A percentile compares a stretch with the other conserved stretches of the same genome.
Evolutionary conservation across 2,329 filamentous ascomycete genomes (phyloP).

Genomic region (Exophiala oligosperma): DNA sequence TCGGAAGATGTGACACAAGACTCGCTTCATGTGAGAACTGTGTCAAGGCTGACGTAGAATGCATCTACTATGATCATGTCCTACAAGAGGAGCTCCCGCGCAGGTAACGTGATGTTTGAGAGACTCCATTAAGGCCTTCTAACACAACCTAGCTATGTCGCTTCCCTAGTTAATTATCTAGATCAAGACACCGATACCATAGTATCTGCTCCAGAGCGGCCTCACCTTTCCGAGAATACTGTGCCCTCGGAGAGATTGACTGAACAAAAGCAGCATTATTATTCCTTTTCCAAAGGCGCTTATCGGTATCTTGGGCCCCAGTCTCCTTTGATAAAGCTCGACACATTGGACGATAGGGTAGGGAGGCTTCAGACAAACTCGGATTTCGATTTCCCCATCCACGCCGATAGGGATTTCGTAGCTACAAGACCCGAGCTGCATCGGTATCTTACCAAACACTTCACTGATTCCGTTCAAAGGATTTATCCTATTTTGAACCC

Average conservation of each 20-base stretch:
- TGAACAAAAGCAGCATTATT: not conserved
- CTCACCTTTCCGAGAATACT: not conserved
- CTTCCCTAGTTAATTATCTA: not conserved
- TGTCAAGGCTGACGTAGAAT: not conserved
- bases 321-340: not conserved
- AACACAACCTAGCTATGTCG: not conserved
- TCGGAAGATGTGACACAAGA: not conserved
- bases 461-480: not conserved
- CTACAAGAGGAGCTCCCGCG: constrained; percentile 1
- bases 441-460: not conserved
- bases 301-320: constrained; percentile 1
- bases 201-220: not conserved
- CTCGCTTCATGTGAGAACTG: constrained; percentile 1
- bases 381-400: too few species aligned
- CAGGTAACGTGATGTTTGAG: not conserved
- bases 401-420: too few species aligned
- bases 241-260: not conserved
- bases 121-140: not conserved
- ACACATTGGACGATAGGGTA: too few species aligned
- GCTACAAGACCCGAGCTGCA: not conserved
- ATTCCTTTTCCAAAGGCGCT: not conserved
- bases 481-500: not conserved
- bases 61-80: constrained; percentile 2
- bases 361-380: too few species aligned
- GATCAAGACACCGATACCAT: not conserved